A percentile compares a stretch with the other conserved stretches of the same genome.
Evolutionary conservation across 768 basidiomycete species (phyloP).

Genomic region (Kwoniella newhampshirensis): DNA sequence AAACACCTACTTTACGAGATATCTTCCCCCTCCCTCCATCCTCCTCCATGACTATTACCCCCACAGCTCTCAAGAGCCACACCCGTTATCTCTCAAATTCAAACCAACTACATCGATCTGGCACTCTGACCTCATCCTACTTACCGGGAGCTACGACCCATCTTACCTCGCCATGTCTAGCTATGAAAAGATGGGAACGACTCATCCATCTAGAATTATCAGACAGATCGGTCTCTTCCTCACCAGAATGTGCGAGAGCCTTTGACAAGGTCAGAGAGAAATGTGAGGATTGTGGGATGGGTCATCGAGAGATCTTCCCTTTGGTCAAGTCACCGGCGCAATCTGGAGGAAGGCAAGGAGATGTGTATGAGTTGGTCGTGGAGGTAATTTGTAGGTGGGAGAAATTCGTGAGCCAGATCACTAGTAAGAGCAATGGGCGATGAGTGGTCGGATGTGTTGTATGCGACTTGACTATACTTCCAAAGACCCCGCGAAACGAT

Average conservation of each 20-base stretch:
- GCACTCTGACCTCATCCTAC: slow-evolving; percentile 16
- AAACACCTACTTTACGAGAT: slow-evolving; percentile 47
- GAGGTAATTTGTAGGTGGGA: slow-evolving; percentile 47
- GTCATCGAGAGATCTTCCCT: slow-evolving; percentile 51
- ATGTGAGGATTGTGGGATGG: slow-evolving; percentile 44
- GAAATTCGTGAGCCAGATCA: slow-evolving; percentile 28
- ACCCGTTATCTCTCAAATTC: too few relatives aligned
- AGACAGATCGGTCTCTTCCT: slow-evolving; percentile 24
- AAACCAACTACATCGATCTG: slow-evolving; percentile 5
- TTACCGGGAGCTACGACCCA: slow-evolving; percentile 38
- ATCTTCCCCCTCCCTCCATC: slow-evolving; percentile 42
- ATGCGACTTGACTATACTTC: too few relatives aligned
- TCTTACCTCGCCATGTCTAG: slow-evolving; percentile 14
- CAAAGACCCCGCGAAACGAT: too few relatives aligned
- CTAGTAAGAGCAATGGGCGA: background rate
- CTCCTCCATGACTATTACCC: slow-evolving; percentile 1
- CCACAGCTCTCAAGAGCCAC: too few relatives aligned
- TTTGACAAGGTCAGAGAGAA: slow-evolving; percentile 22
- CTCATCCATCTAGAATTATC: slow-evolving; percentile 52
- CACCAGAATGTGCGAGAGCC: slow-evolving; percentile 6
- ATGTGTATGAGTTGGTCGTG: slow-evolving; percentile 42
- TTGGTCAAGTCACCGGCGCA: slow-evolving; percentile 9
- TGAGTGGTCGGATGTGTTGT: too few relatives aligned
- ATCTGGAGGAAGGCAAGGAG: background rate
- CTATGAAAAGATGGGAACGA: slow-evolving; percentile 45